Evolutionary conservation across 345 rosid genomes (phyloP).

Genomic region (Chamaenerion angustifolium): DNA sequence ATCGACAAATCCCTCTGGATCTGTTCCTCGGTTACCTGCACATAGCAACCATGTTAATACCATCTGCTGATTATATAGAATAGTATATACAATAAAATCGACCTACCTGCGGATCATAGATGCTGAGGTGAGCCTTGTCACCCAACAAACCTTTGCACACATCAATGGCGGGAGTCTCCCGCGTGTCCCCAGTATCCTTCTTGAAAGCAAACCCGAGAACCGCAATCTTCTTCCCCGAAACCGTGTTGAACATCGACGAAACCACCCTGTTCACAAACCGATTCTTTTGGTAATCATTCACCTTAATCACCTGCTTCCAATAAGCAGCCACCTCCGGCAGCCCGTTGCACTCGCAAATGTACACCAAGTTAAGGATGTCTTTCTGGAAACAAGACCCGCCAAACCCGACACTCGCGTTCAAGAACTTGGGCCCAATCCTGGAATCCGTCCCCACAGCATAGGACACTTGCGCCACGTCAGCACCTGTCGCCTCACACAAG

Average conservation of each 20-base stretch:
- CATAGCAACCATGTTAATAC: too few relatives aligned
- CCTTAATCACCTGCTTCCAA: slow-evolving; percentile 75
- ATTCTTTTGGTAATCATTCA: slow-evolving; percentile 68
- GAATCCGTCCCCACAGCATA: slow-evolving; percentile 61
- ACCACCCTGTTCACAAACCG: slow-evolving; percentile 62
- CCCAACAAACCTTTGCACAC: slow-evolving; percentile 69
- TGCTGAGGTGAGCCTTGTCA: slow-evolving; percentile 55
- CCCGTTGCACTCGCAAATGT: slow-evolving; percentile 75
- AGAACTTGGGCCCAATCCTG: slow-evolving; percentile 66
- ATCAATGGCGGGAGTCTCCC: slow-evolving; percentile 76
- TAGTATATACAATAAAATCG: too few relatives aligned
- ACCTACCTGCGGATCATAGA: slow-evolving; percentile 46
- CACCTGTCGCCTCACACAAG: slow-evolving; percentile 75
- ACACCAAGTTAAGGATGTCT: slow-evolving; percentile 62
- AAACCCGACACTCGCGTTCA: slow-evolving; percentile 75
- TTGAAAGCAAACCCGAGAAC: slow-evolving; percentile 76
- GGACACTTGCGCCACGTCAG: slow-evolving; percentile 58
- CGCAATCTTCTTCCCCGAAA: slow-evolving; percentile 60
- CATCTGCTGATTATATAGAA: too few relatives aligned
- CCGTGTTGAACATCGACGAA: slow-evolving; percentile 76
- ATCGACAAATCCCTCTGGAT: slow-evolving; percentile 52
- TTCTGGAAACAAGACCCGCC: slow-evolving; percentile 87
- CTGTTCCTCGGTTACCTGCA: slow-evolving; percentile 47
- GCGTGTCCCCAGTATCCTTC: slow-evolving; percentile 79
- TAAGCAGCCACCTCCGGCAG: slow-evolving; percentile 60